Percentiles rank a stretch among this genome's conserved stretches.
Evolutionary conservation across 495 filamentous ascomycete species (phyloP).

Genomic region (Geopyxis carbonaria): DNA sequence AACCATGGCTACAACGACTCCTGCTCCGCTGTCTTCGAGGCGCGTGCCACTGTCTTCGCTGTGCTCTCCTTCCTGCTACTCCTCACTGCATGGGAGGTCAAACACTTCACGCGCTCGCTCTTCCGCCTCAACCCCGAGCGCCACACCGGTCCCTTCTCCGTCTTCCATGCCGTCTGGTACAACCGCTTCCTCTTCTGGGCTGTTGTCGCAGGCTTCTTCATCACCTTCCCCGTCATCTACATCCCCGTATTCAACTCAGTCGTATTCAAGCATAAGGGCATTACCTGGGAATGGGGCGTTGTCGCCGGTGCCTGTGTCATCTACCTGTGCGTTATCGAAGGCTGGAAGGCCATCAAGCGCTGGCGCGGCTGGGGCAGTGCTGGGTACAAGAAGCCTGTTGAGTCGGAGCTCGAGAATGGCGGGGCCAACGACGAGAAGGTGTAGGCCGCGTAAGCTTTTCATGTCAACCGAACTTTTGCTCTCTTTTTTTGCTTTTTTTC

Average conservation of each 20-base stretch:
- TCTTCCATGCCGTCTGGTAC: constrained; percentile 36
- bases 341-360: constrained; percentile 38
- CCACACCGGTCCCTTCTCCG: constrained; percentile 27
- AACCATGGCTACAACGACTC: constrained; percentile 31
- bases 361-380: constrained; percentile 17
- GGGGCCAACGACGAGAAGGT: too few species aligned
- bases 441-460: too few species aligned
- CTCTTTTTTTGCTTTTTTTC: too few species aligned
- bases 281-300: constrained; percentile 44
- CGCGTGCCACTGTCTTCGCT: constrained; percentile 53
- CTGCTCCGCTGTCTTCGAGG: constrained; percentile 41
- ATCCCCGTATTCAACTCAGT: constrained; percentile 36
- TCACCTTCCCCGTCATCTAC: constrained; percentile 41
- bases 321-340: constrained; percentile 35
- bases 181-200: constrained; percentile 43
- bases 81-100: constrained; percentile 42
- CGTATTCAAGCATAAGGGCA: constrained; percentile 41
- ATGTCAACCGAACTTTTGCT: too few species aligned
- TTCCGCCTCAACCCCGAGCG: constrained; percentile 37
- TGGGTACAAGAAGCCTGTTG: background rate
- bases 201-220: constrained; percentile 38
- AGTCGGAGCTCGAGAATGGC: background rate
- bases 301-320: constrained; percentile 32
- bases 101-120: constrained; percentile 36
- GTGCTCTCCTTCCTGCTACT: constrained; percentile 42